Evolutionary conservation across 2,329 filamentous ascomycete species (phyloP), one percentile per base, ranked within the genome.

Genomic region (Fusarium tricinctum): DNA sequence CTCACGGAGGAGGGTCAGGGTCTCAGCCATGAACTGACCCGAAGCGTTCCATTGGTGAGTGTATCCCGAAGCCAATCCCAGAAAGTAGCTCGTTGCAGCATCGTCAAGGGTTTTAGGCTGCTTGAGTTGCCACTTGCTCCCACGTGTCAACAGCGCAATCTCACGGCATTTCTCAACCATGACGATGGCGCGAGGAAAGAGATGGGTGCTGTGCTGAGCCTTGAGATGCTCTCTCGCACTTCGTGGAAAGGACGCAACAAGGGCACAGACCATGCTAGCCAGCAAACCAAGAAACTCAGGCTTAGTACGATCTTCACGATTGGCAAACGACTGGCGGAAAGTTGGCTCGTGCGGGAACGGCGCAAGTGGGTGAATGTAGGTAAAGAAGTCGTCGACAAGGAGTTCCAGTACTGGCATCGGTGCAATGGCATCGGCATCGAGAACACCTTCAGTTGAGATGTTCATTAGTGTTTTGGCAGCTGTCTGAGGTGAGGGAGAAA

Each of bases 361-460:
- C 59, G 87, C 88, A 10, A 94, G 84, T 2, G 92, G 92, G 71
- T 94, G 91, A 53, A 94, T 90, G 76, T 93, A 93, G 19, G 90
- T 93, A 79, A 94, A 94, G 83, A 92, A 94, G 80, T 94, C 92
- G 76, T 94, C 90, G 58, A 94, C 86, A 17, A 94, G 83, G 3
- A 90, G 84, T 72, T 91, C 85, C 52, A 94, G 81, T 13, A 90
- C 88, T 9, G 87, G 85, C 77, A 90, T 83, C 0, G 91, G 89
- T 40, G 90, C 91, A 64, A 94, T 93, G 3, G 86, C 83, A 74
- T 94, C 92, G 47, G 89, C 87, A 61, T 88, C 86, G 15, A 88
- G 75, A n/a, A 78, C 75, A 28, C 73, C 74, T n/a, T 77, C 76
- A 3, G 74, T 73, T 15, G 79, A 79, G 17, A 81, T 84, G 14